These are phyloP conservation scores for Wickerhamiella occidentalis DNA, from an alignment of 805 yeast species.

Conservation along the genomic window DNA sequence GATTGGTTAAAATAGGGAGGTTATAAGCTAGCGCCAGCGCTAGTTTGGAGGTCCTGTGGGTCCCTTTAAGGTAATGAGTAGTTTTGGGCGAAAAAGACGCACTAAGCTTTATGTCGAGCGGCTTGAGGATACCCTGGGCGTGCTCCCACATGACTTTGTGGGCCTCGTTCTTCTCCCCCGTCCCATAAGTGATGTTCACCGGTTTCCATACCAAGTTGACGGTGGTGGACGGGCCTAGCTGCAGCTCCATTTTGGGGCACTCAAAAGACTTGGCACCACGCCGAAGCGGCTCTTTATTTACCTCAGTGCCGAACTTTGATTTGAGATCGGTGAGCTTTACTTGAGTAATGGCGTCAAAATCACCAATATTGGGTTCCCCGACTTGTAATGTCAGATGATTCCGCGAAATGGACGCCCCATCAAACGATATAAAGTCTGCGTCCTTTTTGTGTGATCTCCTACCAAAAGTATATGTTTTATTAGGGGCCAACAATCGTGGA, in stretches of 20 bases:
- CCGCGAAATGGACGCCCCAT: slow-evolving; percentile 23
- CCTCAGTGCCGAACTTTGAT: slow-evolving; percentile 23
- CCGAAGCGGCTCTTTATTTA: slow-evolving; percentile 11
- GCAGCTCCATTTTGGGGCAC: slow-evolving; percentile 19
- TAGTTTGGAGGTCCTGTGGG: slow-evolving; percentile 23
- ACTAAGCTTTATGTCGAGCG: slow-evolving; percentile 24
- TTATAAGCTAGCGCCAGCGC: slow-evolving; percentile 27
- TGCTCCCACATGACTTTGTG: slow-evolving; percentile 16
- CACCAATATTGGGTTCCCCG: neutral
- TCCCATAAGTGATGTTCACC: slow-evolving; percentile 21
- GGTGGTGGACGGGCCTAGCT: slow-evolving; percentile 5
- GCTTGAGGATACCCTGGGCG: slow-evolving; percentile 17
- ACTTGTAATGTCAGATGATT: slow-evolving; percentile 18
- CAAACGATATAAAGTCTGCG: slow-evolving; percentile 14
- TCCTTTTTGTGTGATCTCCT: slow-evolving; percentile 12
- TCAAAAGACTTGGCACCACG: neutral
- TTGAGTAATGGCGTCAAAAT: slow-evolving; percentile 9
- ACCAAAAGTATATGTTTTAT: slow-evolving; percentile 20
- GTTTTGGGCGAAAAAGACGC: slow-evolving; percentile 21
- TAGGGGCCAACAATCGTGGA: slow-evolving; percentile 24
- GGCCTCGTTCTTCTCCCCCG: slow-evolving; percentile 16
- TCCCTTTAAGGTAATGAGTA: slow-evolving; percentile 23
- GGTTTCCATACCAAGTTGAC: slow-evolving; percentile 22
- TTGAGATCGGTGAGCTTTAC: slow-evolving; percentile 19
- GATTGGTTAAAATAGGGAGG: slow-evolving; percentile 26